phyloP scores from a whole-genome alignment of 805 yeast genomes.

The Grigorovia transvaalensis region DNA sequence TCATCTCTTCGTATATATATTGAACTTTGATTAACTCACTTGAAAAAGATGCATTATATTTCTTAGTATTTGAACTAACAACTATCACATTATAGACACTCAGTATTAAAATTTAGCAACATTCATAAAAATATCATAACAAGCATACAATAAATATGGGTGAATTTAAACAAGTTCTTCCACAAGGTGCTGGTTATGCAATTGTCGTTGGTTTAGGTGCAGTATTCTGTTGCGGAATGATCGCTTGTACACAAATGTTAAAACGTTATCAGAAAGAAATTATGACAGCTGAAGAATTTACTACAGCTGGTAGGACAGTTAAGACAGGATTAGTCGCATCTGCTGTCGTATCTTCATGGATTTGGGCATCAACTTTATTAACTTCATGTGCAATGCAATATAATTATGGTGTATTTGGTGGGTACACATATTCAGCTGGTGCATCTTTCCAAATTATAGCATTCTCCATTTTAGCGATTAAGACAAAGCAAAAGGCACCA shows the following conservation, averaged over 20 bases:
- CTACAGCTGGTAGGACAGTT: slow-evolving; percentile 86
- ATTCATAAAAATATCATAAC: background rate
- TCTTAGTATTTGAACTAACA: no score
- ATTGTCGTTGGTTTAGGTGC: slow-evolving; percentile 83
- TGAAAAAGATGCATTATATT: no score
- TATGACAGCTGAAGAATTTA: slow-evolving; percentile 86
- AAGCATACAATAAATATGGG: slow-evolving; percentile 8
- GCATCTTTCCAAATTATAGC: slow-evolving; percentile 81
- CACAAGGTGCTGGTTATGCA: slow-evolving; percentile 81
- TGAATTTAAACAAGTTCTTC: slow-evolving; percentile 31
- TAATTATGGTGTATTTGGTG: slow-evolving; percentile 67
- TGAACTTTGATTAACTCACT: no score
- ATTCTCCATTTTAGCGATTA: slow-evolving; percentile 80
- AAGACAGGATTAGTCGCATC: slow-evolving; percentile 77
- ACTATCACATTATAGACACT: background rate
- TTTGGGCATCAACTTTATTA: slow-evolving; percentile 77
- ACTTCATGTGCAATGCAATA: slow-evolving; percentile 74
- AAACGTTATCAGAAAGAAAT: slow-evolving; percentile 75
- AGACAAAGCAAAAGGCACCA: slow-evolving; percentile 82
- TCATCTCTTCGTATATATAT: background rate
- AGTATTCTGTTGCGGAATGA: slow-evolving; percentile 71
- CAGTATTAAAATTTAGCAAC: background rate
- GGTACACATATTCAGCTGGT: slow-evolving; percentile 82
- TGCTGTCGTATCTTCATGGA: slow-evolving; percentile 92
- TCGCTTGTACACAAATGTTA: slow-evolving; percentile 56